Percentiles rank a stretch among this genome's conserved stretches.
phyloP scores from a whole-genome alignment of 176 grass and related monocot species.

The Elaeis guineensis region DNA sequence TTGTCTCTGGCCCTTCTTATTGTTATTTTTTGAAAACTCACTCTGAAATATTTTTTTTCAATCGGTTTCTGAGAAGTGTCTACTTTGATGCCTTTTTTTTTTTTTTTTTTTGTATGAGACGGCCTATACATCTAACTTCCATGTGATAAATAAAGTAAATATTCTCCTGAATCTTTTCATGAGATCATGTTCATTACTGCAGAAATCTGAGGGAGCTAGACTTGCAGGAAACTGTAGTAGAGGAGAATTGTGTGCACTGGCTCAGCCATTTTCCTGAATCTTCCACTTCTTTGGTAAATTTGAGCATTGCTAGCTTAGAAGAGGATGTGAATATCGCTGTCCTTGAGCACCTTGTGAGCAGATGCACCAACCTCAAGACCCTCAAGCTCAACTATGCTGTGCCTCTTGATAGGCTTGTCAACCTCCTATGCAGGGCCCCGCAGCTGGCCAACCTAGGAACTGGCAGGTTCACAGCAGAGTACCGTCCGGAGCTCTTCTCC shows the following conservation, averaged over 20 bases:
- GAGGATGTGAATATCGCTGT: conserved; percentile 49
- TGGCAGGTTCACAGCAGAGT: conserved; percentile 36
- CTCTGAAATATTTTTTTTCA: too few relatives aligned
- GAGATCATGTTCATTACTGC: conserved; percentile 11
- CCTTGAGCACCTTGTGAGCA: conserved; percentile 49
- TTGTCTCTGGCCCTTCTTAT: too few relatives aligned
- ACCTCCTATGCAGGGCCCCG: conserved; percentile 33
- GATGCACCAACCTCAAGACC: conserved; percentile 60
- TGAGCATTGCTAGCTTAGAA: conserved; percentile 60
- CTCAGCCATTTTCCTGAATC: conserved; percentile 54
- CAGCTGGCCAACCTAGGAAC: conserved; percentile 67
- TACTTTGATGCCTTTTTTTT: too few relatives aligned
- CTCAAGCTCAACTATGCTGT: conserved; percentile 55
- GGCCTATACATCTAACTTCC: too few relatives aligned
- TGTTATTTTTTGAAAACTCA: too few relatives aligned
- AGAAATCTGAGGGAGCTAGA: conserved; percentile 61
- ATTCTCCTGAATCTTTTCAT: conserved; percentile 10
- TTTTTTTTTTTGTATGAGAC: too few relatives aligned
- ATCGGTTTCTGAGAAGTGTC: too few relatives aligned
- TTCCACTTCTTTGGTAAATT: conserved; percentile 48
- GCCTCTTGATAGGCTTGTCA: conserved; percentile 44
- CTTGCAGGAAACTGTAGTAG: conserved; percentile 57
- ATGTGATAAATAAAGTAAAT: neutral
- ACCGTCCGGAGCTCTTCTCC: conserved; percentile 17
- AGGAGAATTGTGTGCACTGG: conserved; percentile 51